Percentiles rank a stretch among this genome's conserved stretches.
Conservation (phyloP, 768 basidiomycete species). For the Boletus coccyginus region DNA sequence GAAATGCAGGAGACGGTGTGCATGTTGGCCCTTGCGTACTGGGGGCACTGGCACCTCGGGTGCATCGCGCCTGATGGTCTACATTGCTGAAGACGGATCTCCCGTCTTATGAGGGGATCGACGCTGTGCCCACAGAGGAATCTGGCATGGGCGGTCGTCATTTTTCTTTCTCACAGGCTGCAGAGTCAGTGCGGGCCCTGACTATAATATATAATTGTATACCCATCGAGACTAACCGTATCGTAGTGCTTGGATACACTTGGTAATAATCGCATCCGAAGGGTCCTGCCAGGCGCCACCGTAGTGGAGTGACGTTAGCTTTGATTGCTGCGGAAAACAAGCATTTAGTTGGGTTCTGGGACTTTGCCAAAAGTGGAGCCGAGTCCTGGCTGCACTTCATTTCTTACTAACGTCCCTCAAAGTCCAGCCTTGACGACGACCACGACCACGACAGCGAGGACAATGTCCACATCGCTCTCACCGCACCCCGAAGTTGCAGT, state of each 20-base stretch:
- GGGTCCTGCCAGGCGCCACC: no score
- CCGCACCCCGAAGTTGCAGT: conserved; percentile 6
- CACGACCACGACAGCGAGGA: conserved; percentile 13
- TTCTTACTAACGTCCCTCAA: background rate
- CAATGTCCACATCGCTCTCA: conserved; percentile 18
- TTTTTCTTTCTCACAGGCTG: background rate
- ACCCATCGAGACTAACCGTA: no score
- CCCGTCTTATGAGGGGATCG: background rate
- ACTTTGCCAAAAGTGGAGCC: conserved; percentile 3
- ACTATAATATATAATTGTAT: no score
- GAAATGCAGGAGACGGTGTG: conserved; percentile 77
- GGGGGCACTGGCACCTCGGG: conserved; percentile 50
- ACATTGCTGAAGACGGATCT: conserved; percentile 31
- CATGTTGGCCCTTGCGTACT: conserved; percentile 49
- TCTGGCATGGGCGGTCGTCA: background rate
- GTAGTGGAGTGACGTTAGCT: no score
- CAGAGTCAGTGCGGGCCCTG: background rate
- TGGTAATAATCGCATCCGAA: background rate
- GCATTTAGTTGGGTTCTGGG: conserved; percentile 26
- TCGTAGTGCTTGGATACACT: background rate
- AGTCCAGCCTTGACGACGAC: background rate
- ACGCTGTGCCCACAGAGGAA: background rate
- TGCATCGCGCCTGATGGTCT: conserved; percentile 50
- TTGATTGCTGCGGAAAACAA: conserved; percentile 33
- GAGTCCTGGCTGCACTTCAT: conserved; percentile 7